A percentile compares a stretch with the other conserved stretches of the same genome.
Evolutionary conservation across 1,284 basidiomycete genomes (phyloP).

Genomic region (Ganoderma multipileum): DNA sequence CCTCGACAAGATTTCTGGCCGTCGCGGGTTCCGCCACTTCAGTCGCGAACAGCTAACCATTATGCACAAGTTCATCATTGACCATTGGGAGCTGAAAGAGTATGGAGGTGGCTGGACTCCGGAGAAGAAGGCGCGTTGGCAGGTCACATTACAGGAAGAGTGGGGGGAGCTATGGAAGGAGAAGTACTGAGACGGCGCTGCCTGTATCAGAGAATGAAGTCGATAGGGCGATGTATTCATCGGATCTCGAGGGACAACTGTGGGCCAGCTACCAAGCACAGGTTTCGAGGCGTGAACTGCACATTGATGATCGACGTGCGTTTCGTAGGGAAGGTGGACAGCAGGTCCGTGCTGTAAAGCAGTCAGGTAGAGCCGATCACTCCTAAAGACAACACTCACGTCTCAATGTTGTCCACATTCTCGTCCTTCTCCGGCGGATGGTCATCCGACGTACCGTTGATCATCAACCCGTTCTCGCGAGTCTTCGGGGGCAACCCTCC

Average conservation of each 20-base stretch:
- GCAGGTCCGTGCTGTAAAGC: slow-evolving; percentile 75
- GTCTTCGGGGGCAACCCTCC: slow-evolving; percentile 68
- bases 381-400: slow-evolving; percentile 51
- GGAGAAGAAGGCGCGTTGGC: neutral
- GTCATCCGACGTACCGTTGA: slow-evolving; percentile 35
- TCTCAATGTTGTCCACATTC: slow-evolving; percentile 56
- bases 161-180: neutral
- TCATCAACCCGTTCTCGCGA: slow-evolving; percentile 57
- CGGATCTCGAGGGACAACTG: slow-evolving; percentile 64
- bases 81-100: neutral
- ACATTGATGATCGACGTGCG: slow-evolving; percentile 92
- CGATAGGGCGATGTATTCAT: slow-evolving; percentile 40
- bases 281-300: slow-evolving; percentile 93
- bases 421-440: slow-evolving; percentile 43
- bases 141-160: neutral
- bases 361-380: neutral
- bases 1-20: neutral
- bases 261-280: slow-evolving; percentile 88
- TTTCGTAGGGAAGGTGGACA: slow-evolving; percentile 95
- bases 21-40: neutral
- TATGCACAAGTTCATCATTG: slow-evolving; percentile 11
- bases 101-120: neutral
- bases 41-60: neutral
- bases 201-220: neutral
- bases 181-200: neutral